Evolutionary conservation across 2,329 filamentous ascomycete species (phyloP), one percentile per base, ranked within the genome.

Genomic region (Neoarthrinium moseri): DNA sequence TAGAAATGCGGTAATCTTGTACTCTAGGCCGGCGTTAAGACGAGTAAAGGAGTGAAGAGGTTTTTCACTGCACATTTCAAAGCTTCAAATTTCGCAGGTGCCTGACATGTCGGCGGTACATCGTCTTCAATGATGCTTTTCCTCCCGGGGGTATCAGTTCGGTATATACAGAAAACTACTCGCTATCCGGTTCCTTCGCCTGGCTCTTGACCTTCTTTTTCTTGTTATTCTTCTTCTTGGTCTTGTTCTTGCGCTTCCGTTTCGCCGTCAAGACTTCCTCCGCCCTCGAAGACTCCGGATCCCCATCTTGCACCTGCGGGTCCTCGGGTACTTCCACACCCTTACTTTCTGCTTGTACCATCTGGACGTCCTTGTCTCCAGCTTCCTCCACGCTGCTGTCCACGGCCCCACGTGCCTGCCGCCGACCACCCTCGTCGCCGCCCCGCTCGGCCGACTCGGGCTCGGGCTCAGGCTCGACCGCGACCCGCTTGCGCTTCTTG

Each of bases 141-240:
- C 26, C 8, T 29, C 26, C 26, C 8, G 26, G 26, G 26, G 41
- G 29, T 34, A 15, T 7, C 17, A 8, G 17, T 10, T 11, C 15
- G 17, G 11, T 11, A 10, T 35, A 35, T 11, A 11, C 17, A 23
- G 20, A 4, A 8, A 26, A 6, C 12, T 4, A 38, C n/a, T 40
- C 22, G 21, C 29, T 29, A 24, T 18, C 30, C 24, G 5, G 7
- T 36, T 5, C 17, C 36, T 20, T 22, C 17, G 23, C 44, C 11
- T 30, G 8, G 30, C 4, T 8, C 40, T 13, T 35, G 32, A 15
- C 43, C 12, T 20, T 42, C 33, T 52, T 46, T 45, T 51, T 59
- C 41, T 56, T 53, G 33, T 52, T 58, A 43, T 57, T 57, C 48
- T 58, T 64, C 50, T 51, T 63, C 50, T 60, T 63, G 23, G 53